Evolutionary conservation across 75 land plant species (phyloP).

Genomic region (Pinus albicaulis): DNA sequence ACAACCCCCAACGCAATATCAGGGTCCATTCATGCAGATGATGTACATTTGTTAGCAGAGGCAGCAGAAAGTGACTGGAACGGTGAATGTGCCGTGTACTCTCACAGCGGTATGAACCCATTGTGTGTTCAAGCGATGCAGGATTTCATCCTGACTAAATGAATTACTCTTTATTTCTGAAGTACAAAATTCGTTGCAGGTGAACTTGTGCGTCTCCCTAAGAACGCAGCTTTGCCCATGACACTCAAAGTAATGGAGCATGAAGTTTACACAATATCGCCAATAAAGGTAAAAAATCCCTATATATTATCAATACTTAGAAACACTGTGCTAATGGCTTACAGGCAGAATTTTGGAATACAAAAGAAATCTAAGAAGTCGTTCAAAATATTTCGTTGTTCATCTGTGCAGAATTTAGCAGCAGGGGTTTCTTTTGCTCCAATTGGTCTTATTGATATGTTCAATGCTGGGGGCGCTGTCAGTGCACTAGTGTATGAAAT

Average conservation of each 20-base stretch:
- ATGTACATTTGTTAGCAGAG: conserved; percentile 54
- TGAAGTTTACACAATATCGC: conserved; percentile 73
- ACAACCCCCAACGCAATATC: conserved; percentile 46
- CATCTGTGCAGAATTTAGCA: conserved; percentile 36
- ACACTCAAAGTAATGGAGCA: conserved; percentile 71
- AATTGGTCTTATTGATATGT: conserved; percentile 83
- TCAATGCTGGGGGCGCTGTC: conserved; percentile 83
- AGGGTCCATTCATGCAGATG: conserved; percentile 45
- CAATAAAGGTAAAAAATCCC: conserved; percentile 52
- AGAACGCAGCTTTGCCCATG: conserved; percentile 49
- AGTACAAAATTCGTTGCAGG: conserved; percentile 16
- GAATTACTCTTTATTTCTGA: background rate
- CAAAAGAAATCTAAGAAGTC: background rate
- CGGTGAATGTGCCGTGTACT: conserved; percentile 36
- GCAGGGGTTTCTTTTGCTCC: conserved; percentile 70
- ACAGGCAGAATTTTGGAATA: background rate
- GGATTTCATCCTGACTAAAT: no score
- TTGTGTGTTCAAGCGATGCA: no score
- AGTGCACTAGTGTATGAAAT: conserved; percentile 36
- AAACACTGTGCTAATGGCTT: no score
- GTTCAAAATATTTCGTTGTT: background rate
- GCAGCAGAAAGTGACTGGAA: conserved; percentile 61
- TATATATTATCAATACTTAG: background rate
- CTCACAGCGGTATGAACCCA: conserved; percentile 14
- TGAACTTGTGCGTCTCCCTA: conserved; percentile 44